phyloP scores from a whole-genome alignment of 163 green algal species.

The Prototheca cutis region DNA sequence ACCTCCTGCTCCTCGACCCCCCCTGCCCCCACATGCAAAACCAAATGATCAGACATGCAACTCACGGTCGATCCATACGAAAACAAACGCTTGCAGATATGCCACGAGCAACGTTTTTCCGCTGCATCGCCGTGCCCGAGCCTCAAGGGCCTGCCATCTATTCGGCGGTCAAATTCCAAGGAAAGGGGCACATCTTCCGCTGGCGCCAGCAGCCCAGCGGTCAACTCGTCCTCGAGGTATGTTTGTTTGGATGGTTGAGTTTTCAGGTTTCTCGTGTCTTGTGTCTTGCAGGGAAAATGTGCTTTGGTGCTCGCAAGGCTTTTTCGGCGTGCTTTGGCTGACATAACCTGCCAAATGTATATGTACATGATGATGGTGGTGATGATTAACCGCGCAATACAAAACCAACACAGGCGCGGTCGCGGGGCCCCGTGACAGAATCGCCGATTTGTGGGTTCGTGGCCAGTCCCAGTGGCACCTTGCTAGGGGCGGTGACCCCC shows the following conservation, averaged over 20 bases:
- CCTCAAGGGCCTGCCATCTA: conserved; percentile 21
- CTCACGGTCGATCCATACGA: too few species aligned
- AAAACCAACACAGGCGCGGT: conserved; percentile 2
- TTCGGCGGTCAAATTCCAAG: conserved; percentile 23
- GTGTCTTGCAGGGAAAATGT: too few species aligned
- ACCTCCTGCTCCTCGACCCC: too few species aligned
- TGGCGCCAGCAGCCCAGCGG: conserved; percentile 34
- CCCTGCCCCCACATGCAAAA: too few species aligned
- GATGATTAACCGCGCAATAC: too few species aligned
- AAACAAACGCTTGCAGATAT: conserved; percentile 8
- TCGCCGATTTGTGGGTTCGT: conserved; percentile 39
- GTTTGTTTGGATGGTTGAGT: too few species aligned
- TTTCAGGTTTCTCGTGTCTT: too few species aligned
- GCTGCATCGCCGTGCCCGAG: conserved; percentile 13
- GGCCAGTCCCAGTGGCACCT: conserved; percentile 18
- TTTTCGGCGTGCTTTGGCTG: too few species aligned
- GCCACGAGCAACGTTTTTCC: conserved; percentile 20
- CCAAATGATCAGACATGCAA: too few species aligned
- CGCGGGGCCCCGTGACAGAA: conserved; percentile 8
- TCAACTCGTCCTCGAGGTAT: conserved; percentile 16
- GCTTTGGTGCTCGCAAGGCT: too few species aligned
- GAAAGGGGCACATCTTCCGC: conserved; percentile 28
- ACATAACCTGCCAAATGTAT: too few species aligned
- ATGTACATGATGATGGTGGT: too few species aligned
- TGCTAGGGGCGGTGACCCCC: conserved; percentile 31